These are phyloP conservation scores for Hypoxylon sp. DNA, from an alignment of 2,329 filamentous ascomycete species.

Conservation along the genomic window DNA sequence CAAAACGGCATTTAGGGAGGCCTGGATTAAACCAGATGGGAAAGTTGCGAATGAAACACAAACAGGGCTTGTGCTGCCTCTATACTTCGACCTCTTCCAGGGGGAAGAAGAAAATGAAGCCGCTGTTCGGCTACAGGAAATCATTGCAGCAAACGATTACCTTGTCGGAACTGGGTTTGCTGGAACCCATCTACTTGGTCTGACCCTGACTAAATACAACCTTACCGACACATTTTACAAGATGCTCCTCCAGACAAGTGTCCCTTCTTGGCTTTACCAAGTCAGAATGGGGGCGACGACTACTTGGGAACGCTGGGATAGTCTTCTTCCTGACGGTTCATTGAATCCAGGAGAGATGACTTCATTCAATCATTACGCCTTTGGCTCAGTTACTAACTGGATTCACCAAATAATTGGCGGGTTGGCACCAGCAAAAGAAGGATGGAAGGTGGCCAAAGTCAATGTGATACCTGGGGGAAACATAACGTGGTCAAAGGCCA, in stretches of 20 bases:
- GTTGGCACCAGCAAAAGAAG: constrained; percentile 57
- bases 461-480: constrained; percentile 56
- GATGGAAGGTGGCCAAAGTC: constrained; percentile 58
- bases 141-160: constrained; percentile 55
- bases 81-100: constrained; percentile 58
- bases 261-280: constrained; percentile 65
- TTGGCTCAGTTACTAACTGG: constrained; percentile 65
- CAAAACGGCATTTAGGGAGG: constrained; percentile 51
- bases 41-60: constrained; percentile 57
- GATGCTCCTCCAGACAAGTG: constrained; percentile 63
- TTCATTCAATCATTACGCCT: constrained; percentile 66
- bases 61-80: constrained; percentile 57
- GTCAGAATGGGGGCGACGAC: constrained; percentile 64
- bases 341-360: constrained; percentile 65
- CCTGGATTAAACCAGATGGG: constrained; percentile 53
- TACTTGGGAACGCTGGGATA: constrained; percentile 68
- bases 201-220: constrained; percentile 52
- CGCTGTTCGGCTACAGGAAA: constrained; percentile 50
- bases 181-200: constrained; percentile 59
- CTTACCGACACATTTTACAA: constrained; percentile 58
- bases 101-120: constrained; percentile 45
- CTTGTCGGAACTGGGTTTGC: constrained; percentile 62
- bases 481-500: constrained; percentile 54
- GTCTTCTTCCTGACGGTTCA: constrained; percentile 59
- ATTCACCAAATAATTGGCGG: constrained; percentile 62